A percentile compares a stretch with the other conserved stretches of the same genome.
These are phyloP conservation scores for Tulasnella sp. DNA, from an alignment of 768 basidiomycete species.

Conservation along the genomic window DNA sequence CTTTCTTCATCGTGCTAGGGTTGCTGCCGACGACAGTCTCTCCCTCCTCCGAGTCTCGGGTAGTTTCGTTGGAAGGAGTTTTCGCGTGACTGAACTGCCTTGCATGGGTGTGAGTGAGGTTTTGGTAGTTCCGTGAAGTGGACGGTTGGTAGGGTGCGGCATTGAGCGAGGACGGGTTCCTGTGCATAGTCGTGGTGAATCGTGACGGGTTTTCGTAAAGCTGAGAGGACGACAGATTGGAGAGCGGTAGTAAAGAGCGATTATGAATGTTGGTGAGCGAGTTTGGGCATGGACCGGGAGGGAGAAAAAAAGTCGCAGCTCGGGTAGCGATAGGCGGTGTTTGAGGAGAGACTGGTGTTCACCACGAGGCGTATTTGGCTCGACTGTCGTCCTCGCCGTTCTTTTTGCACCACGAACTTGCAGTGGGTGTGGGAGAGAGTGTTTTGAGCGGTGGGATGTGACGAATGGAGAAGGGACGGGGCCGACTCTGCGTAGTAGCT, in stretches of 20 bases:
- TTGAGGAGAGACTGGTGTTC: not conserved
- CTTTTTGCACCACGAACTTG: not conserved
- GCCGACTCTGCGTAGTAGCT: not conserved
- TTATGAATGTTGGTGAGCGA: not conserved
- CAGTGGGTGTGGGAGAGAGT: not conserved
- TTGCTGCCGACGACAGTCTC: not conserved
- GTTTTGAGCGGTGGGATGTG: not conserved
- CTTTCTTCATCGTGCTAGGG: not conserved
- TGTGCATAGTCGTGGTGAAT: not conserved
- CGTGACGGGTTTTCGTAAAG: not conserved
- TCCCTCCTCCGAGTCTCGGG: not conserved
- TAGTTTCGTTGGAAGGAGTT: not conserved
- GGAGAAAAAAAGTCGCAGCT: not conserved
- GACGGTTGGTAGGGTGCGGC: not conserved
- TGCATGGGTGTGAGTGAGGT: not conserved
- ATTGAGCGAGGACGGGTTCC: not conserved
- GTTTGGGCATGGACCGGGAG: not conserved
- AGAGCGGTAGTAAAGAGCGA: not conserved
- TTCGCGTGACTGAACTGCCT: not conserved
- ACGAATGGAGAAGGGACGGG: not conserved
- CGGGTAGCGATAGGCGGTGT: not conserved
- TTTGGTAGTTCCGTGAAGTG: not conserved
- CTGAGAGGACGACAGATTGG: not conserved
- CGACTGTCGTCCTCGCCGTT: not conserved
- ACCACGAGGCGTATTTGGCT: not conserved